Base-by-base conservation (phyloP, 1,139 yeast species). In the Candida gigantensis region DNA sequence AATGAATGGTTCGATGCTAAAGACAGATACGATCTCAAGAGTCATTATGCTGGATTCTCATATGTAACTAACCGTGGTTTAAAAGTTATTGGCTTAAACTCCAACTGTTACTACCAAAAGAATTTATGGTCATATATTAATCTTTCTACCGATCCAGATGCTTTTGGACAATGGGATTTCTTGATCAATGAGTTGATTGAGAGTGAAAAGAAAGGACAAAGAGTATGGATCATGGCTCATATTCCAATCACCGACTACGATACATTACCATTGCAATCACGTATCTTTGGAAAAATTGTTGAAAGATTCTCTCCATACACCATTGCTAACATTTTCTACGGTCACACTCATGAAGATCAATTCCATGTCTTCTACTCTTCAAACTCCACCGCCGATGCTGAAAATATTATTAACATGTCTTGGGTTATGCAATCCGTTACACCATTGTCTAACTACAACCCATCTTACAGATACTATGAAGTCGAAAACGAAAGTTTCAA, bases 211-310 rank as follows among this genome's bases (percentile, higher is more conserved):
- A 65, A 60, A 8, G 78, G 75, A 31, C 78, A 80, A 55, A 66
- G 84, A 45, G 89, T 81, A 5, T 83, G 89, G 89, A 67, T 83
- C 40, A 70, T 80, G 53, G 79, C 85, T 15, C 89, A 83, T 53
- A 78, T 82, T 34, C 88, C 89, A 27, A 66, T 74, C 4, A 72
- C 77, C 15, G 74, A 69, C 41, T 34, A 21, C 24, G 85, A 81
- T 47, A 68, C 83, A 12, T 60, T 82, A 36, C 87, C 88, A n/a
- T 63, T 78, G 28, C 82, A 79, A 35, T 73, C 85, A 8, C 65
- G 72, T 33, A 63, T 78, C 30, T 77, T 81, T 43, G 64, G 72
- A 20, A 74, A 74, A 45, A 76, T 82, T 34, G 70, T 82, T 18
- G 78, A 79, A 48, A 69, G 88, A 51, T 83, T 81, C 54, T 75